Evolutionary conservation across 139 green algal genomes (phyloP), one percentile per base, ranked within the genome.

Genomic region (Spirogloea muscicola): DNA sequence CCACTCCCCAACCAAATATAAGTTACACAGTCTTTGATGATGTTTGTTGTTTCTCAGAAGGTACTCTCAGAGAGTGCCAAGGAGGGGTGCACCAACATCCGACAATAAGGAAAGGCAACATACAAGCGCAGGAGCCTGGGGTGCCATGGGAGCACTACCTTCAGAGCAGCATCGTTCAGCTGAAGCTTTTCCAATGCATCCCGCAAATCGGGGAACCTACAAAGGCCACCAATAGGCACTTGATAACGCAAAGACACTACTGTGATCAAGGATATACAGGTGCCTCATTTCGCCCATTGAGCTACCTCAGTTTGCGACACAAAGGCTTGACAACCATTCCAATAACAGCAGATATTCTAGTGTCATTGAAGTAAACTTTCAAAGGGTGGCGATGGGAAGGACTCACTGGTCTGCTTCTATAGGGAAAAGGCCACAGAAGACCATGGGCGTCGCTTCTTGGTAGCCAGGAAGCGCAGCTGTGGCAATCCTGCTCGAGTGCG

Each of bases 351-450:
- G 16, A 52, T 27, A 52, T 13, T 27, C 13, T 52, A 27, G 13
- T 16, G 16, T 25, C 87, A 91, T n/a, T n/a, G n/a, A n/a, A n/a
- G n/a, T n/a, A n/a, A n/a, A n/a, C n/a, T n/a, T n/a, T n/a, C n/a
- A n/a, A n/a, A n/a, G n/a, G n/a, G n/a, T n/a, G n/a, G n/a, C n/a
- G n/a, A n/a, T n/a, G n/a, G n/a, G n/a, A n/a, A n/a, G n/a, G n/a
- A n/a, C n/a, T n/a, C n/a, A n/a, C 72, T 89, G 77, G 68, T 94
- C 69, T 46, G 62, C 65, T 13, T 86, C 77, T 33, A 77, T 94
- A 43, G 94, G 94, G 82, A 98, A 98, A 25, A 98, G 86, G 29
- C 94, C 94, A 79, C 91, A 97, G 86, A 93, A 98, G 61, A 98
- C 94, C 91, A 96, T 97, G 5, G 94, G 92, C 87, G 87, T 82